Conservation (phyloP, 306 rosid genomes). For the Inga oerstediana region DNA sequence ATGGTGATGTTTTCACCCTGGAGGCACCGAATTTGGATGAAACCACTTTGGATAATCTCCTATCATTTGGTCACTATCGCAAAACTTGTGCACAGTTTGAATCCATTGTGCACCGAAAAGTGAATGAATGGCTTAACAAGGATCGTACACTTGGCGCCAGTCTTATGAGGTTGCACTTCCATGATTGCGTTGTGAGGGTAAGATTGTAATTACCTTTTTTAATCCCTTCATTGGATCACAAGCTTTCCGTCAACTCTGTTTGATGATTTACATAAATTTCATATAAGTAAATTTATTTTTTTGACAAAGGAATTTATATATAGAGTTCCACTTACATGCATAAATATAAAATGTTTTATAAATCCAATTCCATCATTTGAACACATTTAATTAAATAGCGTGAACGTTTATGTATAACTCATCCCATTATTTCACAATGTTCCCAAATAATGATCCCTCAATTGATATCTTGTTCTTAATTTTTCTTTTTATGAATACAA, state of each 20-base stretch:
- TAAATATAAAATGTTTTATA: not conserved
- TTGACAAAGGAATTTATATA: not conserved
- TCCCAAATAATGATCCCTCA: too few relatives aligned
- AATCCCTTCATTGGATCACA: not conserved
- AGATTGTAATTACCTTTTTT: not conserved
- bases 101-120: conserved; percentile 52
- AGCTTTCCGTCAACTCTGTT: too few relatives aligned
- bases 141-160: conserved; percentile 68
- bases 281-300: not conserved
- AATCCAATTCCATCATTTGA: not conserved
- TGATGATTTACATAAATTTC: too few relatives aligned
- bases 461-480: not conserved
- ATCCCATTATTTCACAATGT: too few relatives aligned
- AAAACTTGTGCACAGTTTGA: conserved; percentile 70
- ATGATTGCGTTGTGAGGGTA: conserved; percentile 81
- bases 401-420: not conserved
- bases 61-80: conserved; percentile 55
- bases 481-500: not conserved
- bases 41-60: conserved; percentile 44
- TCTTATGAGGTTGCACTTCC: conserved; percentile 83
- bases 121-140: conserved; percentile 52
- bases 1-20: conserved; percentile 33
- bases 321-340: not conserved
- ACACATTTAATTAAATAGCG: too few relatives aligned
- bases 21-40: conserved; percentile 49